Evolutionary conservation across 306 rosid genomes (phyloP), one percentile per base, ranked within the genome.

Genomic region (Ceratonia siliqua): DNA sequence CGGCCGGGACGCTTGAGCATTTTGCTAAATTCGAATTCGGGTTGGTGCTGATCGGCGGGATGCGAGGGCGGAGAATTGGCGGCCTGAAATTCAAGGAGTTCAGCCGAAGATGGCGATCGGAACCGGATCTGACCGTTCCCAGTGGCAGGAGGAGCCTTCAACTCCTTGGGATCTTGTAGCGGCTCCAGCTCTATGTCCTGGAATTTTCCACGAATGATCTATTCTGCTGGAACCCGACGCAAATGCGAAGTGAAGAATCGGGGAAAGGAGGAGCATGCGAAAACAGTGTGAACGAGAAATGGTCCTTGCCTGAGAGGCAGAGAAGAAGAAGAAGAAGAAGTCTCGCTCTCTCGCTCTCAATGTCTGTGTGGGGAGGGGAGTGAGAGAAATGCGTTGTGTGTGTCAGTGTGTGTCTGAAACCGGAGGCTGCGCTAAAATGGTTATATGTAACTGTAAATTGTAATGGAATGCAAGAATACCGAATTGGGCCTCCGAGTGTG

Each of bases 51-150:
- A 33, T 86, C 93, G 30, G 75, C 57, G 20, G 43, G 15, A 8
- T 53, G 48, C 22, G 86, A 86, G 24, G 87, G 87, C 8, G 82
- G 86, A 55, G 87, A 86, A 43, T 71, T 71, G 24, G 49, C 78
- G 11, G 80, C 59, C 74, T 87, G 89, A 17, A 58, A 69, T 28
- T 91, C 85, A 8, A 83, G 56, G 43, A 88, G 94, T 42, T 90
- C 89, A 3, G 92, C 76, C 45, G 95, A 85, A 2, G 93, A 91
- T 2, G 90, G 86, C 45, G 96, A 86, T 75, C 93, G 81, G 78
- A 84, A 86, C 6, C 95, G 93, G 89, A 91, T 91, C 92, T 86
- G 89, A 41, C 88, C 91, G 91, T 85, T 86, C 49, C 81, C 76
- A 52, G 89, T 33, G 33, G 92, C 57, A 64, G 87, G 74, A 41